Base-by-base conservation (phyloP, 164 flowering plant species). In the Echeveria elegans region DNA sequence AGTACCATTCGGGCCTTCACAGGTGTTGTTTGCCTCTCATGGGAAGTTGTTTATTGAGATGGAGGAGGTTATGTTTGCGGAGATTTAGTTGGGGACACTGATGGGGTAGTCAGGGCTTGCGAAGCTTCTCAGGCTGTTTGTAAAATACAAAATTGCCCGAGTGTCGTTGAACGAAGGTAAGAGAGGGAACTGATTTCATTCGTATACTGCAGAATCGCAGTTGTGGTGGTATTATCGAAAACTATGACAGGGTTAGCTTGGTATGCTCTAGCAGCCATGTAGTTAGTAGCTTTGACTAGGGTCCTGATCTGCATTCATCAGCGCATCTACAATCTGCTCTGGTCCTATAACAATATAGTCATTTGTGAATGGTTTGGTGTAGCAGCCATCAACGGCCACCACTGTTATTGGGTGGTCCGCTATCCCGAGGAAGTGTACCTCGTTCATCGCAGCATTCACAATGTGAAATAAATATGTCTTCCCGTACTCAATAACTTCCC, bases 401-500 rank as follows among this genome's bases (percentile, higher is more conserved):
- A 74, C 69, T 29, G 73, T 74, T 36, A 74, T 19, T 12, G 12
- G 23, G 29, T 74, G 77, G 19, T 68, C 66, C 4, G 73, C 63
- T 11, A 74, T 52, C 41, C 62, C 48, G 11, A 74, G 66, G 63
- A 75, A 80, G 34, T 70, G 50, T 1, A 67, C 66, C 7, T 72
- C 70, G 11, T 70, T 68, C 76, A 80, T 60, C 23, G 4, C 77
- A 1, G 77, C 78, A 62, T 71, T 73, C 28, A 83, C 47, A 10
- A 82, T 26, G 2, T 83, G 79, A 30, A 81, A 77, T 5, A 82
- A 79, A 41, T 78, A 80, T 0, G 81, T 78, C 24, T 77, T 74
- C 14, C 77, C 80, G 28, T 68, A 32, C n/a, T 75, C 71, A 24
- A 80, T 79, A 31, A 16, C 30, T 15, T 76, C 58, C 69, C 63